Conservation (phyloP, 2,329 filamentous ascomycete genomes). For the Bipolaris victoriae region DNA sequence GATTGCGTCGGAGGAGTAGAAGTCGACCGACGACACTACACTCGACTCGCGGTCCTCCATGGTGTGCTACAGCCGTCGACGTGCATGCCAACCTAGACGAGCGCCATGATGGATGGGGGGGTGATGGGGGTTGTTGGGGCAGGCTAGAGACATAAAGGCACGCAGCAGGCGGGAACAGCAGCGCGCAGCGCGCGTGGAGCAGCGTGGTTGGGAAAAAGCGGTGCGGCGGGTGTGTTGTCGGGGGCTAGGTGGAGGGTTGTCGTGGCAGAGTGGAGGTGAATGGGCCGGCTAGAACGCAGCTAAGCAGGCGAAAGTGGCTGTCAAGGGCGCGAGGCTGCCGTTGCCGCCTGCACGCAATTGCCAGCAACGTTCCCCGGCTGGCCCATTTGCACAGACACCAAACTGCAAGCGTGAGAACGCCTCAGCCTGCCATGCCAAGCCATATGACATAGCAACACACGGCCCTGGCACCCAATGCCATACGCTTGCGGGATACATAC, state of each 20-base stretch:
- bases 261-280: slow-evolving; percentile 16
- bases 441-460: slow-evolving; percentile 20
- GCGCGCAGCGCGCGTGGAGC: slow-evolving; percentile 9
- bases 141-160: slow-evolving; percentile 39
- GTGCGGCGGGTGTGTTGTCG: slow-evolving; percentile 16
- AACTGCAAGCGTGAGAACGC: too few relatives aligned
- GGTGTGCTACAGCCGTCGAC: slow-evolving; percentile 25
- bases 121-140: slow-evolving; percentile 12
- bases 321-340: slow-evolving; percentile 5
- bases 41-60: slow-evolving; percentile 46
- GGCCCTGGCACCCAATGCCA: neutral
- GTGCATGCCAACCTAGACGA: slow-evolving; percentile 37
- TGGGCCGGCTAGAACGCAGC: slow-evolving; percentile 13
- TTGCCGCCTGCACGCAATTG: slow-evolving; percentile 1
- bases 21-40: slow-evolving; percentile 45
- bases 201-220: slow-evolving; percentile 10
- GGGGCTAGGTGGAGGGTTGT: slow-evolving; percentile 13
- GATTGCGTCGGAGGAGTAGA: slow-evolving; percentile 41
- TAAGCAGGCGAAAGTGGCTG: slow-evolving; percentile 4
- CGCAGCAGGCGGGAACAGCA: slow-evolving; percentile 9
- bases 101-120: slow-evolving; percentile 28
- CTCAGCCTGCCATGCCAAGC: slow-evolving; percentile 1
- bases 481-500: slow-evolving; percentile 17
- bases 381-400: neutral
- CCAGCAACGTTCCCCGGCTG: neutral